Base-by-base conservation (phyloP, 805 yeast genomes). In the Priceomyces castillae region DNA sequence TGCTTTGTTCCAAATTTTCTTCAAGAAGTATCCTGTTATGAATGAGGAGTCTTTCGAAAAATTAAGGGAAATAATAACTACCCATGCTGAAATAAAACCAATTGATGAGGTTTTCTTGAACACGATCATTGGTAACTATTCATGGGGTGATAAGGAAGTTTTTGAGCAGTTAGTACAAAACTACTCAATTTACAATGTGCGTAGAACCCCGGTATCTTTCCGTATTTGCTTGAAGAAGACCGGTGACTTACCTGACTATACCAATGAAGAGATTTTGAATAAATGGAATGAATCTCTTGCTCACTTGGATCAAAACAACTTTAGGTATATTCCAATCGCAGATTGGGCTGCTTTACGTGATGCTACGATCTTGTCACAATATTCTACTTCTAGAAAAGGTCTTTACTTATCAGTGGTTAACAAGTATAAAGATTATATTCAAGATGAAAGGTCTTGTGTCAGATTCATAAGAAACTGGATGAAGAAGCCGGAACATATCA, bases 321-420 rank as follows among this genome's bases (percentile, higher is more conserved):
- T 77, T 63, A 65, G 62, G 31, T 84, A 81, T 57, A 81, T 86
- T 52, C 90, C 92, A 5, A 81, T 80, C 59, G 92, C 94, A 9
- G 92, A 85, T 64, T 86, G 92, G 92, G 84, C 87, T 31, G 85
- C 92, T 2, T 62, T 86, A 45, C 79, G 90, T 67, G 90, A 83
- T 60, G 87, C 92, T 16, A 86, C 94, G 4, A 69, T 80, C 34
- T 65, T 67, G 46, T 73, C 82, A 3, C 59, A 58, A 18, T 65
- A 60, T 38, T 50, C 57, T 30, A 61, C 69, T 15, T 74, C 71
- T 31, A 72, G 88, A 61, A 71, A 73, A 47, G 67, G 71, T 30
- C 62, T 81, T 20, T 82, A 81, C 59, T 72, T 79, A 60, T 69
- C 76, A 41, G 65, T 82, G 46, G 77, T 81, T 56, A 74, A 77